A percentile compares a stretch with the other conserved stretches of the same genome.
phyloP scores from a whole-genome alignment of 139 green algal species.

The Mychonastes homosphaera region DNA sequence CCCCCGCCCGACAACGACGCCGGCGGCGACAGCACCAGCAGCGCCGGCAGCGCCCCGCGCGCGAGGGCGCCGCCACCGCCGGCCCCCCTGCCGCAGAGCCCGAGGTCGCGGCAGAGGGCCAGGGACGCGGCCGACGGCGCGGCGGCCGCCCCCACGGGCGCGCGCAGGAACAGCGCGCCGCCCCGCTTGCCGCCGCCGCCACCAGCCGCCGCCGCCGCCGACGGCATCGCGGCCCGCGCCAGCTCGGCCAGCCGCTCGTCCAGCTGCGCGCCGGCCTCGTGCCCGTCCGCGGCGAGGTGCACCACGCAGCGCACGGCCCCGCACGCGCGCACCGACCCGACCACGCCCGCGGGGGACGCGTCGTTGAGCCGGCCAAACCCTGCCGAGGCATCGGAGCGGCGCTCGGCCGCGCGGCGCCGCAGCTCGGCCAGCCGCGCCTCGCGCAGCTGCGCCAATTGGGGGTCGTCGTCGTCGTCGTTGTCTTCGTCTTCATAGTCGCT shows the following conservation, averaged over 20 bases:
- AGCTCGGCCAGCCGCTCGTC: constrained; percentile 13
- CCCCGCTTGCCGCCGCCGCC: no score
- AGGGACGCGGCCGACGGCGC: no score
- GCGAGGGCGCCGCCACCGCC: no score
- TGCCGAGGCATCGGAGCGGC: not conserved
- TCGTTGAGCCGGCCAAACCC: constrained; percentile 7
- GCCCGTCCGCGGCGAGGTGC: constrained; percentile 4
- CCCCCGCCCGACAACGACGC: no score
- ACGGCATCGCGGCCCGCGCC: no score
- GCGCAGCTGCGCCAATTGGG: constrained; percentile 4
- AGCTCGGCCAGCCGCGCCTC: constrained; percentile 12
- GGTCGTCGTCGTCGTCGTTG: not conserved
- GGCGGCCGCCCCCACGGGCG: no score
- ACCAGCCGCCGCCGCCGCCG: no score
- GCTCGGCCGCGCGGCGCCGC: not conserved
- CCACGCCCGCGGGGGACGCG: not conserved
- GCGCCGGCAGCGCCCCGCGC: no score
- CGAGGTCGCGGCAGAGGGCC: no score
- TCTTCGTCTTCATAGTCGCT: not conserved
- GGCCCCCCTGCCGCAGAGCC: no score
- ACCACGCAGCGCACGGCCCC: constrained; percentile 1
- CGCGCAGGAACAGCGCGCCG: no score
- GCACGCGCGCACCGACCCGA: not conserved
- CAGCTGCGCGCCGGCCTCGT: constrained; percentile 3
- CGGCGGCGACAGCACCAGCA: no score